Base-by-base conservation (phyloP, 2,329 filamentous ascomycete genomes). In the Tolypocladium cylindrosporum region DNA sequence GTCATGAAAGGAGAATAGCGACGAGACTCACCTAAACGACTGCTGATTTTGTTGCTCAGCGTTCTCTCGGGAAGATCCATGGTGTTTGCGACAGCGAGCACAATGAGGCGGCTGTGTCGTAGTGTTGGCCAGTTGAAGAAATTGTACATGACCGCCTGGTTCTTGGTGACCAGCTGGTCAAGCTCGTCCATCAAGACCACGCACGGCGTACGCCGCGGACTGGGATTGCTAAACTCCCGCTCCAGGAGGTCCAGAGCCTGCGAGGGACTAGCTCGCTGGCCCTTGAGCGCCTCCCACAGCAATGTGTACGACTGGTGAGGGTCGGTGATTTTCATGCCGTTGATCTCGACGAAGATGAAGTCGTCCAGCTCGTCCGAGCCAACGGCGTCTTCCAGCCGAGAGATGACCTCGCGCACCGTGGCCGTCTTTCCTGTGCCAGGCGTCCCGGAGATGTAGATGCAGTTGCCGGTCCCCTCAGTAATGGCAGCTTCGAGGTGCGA, bases 101-200 rank as follows among this genome's bases (percentile, higher is more conserved):
- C 95, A 71, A 99, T 97, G 51, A 99, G 80, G 54, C 92, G 85
- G 57, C 91, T 96, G 72, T 99, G 92, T 55, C 90, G 84, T 57
- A 97, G 79, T 13, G 90, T 89, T 4, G 94, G 94, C 94, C 94
- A 99, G 69, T 99, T 99, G 82, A 99, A 99, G 73, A 99, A 99
- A 73, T 99, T 99, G 77, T 99, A 99, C 94, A 99, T 99, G 74
- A 99, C 94, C n/a, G 90, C 93, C 72, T 99, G 95, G 67, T 96
- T 97, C 69, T 93, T 94, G 14, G 94, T 99, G 6, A 99, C 95
- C 9, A 99, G 83, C 74, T 99, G 94, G 70, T 99, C 94, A 54
- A 99, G 81, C 74, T 99, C 94, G 68, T 99, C 94, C 94, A 99
- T 99, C 55, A 99, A 76, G 2, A 99, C 94, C 16, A 99, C 94